phyloP scores from a whole-genome alignment of 2,329 filamentous ascomycete species.

The Ascochyta rabiei region DNA sequence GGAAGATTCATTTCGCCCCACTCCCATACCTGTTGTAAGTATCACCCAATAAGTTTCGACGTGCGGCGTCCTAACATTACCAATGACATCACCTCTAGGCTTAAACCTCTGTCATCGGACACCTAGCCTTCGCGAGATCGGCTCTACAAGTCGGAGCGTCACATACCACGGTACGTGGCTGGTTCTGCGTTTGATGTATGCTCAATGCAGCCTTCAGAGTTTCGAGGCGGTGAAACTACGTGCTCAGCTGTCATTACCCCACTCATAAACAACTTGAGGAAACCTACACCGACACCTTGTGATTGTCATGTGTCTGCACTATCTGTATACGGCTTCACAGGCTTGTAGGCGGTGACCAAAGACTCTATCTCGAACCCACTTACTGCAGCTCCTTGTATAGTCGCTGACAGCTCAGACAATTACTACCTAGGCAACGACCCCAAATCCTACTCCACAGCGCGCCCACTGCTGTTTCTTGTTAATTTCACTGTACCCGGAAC shows the following conservation, averaged over 20 bases:
- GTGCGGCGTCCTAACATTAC: background rate
- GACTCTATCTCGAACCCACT: background rate
- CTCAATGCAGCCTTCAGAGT: background rate
- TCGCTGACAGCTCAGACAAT: background rate
- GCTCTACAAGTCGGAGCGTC: background rate
- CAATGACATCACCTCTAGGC: background rate
- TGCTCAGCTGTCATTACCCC: background rate
- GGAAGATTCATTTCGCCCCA: background rate
- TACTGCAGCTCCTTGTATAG: background rate
- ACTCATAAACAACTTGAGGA: background rate
- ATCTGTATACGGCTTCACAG: background rate
- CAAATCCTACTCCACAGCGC: background rate
- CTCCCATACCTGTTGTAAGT: background rate
- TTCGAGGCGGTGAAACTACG: slow-evolving; percentile 1
- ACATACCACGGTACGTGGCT: slow-evolving; percentile 1
- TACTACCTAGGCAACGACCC: background rate
- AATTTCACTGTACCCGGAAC: background rate
- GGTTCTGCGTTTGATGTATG: background rate
- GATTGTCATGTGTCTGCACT: background rate
- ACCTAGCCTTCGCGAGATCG: background rate
- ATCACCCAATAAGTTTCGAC: background rate
- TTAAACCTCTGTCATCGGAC: background rate
- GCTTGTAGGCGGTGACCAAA: background rate
- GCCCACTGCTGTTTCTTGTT: background rate
- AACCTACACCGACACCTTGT: slow-evolving; percentile 3